Base-by-base conservation (phyloP, 805 yeast species). In the Yamadazyma insecticola region DNA sequence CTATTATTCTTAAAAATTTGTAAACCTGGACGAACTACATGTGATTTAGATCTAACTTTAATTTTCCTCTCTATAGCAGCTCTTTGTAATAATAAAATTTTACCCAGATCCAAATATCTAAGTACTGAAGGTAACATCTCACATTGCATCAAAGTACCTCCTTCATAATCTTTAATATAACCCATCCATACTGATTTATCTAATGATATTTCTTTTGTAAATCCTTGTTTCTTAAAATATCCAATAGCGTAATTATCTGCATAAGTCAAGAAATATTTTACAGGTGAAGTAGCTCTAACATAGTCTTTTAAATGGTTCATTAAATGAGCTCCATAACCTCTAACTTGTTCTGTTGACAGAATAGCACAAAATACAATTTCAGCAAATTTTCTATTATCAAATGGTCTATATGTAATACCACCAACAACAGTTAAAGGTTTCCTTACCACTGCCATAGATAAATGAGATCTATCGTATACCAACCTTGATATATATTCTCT, bases 181-280 rank as follows among this genome's bases (percentile, higher is more conserved):
- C 99, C 99, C 92, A 87, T 86, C 99, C 99, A 92, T 20, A 80
- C 71, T 30, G 76, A 74, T 42, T 80, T 82, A 22, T 90, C 92
- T 35, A 92, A 70, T 6, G 96, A 73, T 22, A 92, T 84, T 39
- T 90, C 97, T 55, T 92, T 92, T 12, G 97, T 89, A 59, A 92
- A 92, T 1, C 99, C 99, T 60, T 92, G 99, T 51, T 92, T 92
- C 50, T 90, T 90, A 70, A 92, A 92, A 57, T 90, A 92, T 2
- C 99, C 99, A 57, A 92, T 90, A 35, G 99, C 99, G 57, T 92
- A 92, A 60, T 92, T 92, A 67, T 92, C 99, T 4, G 99, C 99
- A 62, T 92, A 41, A 6, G 43, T 41, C 21, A 41, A 33, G 19
- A 41, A 41, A 19, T 38, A 41, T 23, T 38, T 38, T 4, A 38